Conservation (phyloP, 192 early-diverging fungal genomes). For the Endogone sp. region DNA sequence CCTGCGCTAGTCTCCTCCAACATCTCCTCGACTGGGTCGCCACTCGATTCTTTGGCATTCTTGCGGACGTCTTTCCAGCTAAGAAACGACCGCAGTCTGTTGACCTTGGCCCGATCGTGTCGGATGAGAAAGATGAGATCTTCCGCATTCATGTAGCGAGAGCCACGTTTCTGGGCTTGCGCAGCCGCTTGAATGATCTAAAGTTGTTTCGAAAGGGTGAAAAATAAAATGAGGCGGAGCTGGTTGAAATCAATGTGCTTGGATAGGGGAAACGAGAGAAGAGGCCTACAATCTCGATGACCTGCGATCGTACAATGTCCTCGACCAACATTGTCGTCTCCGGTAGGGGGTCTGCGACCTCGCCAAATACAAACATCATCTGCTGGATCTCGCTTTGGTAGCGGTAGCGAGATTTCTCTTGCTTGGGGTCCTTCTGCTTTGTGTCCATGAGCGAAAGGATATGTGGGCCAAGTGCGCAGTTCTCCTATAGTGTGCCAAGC, state of each 20-base stretch:
- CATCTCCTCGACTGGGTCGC: constrained; percentile 50
- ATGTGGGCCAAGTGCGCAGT: too few relatives aligned
- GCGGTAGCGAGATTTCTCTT: too few relatives aligned
- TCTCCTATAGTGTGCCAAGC: too few relatives aligned
- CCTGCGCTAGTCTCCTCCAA: constrained; percentile 51
- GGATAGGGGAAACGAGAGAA: not conserved
- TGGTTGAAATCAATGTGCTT: not conserved
- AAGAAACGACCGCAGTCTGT: constrained; percentile 85
- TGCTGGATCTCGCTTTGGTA: constrained; percentile 85
- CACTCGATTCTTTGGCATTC: constrained; percentile 74
- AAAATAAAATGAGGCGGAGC: not conserved
- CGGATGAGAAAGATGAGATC: constrained; percentile 97
- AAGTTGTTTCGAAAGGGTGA: not conserved
- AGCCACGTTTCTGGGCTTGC: constrained; percentile 75
- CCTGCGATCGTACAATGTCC: constrained; percentile 92
- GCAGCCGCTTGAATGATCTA: constrained; percentile 85
- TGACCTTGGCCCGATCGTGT: constrained; percentile 91
- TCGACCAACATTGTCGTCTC: constrained; percentile 92
- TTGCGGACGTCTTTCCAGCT: constrained; percentile 97
- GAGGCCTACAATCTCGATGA: constrained; percentile 80
- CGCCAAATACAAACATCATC: constrained; percentile 99
- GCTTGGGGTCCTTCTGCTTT: too few relatives aligned
- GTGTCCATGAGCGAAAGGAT: too few relatives aligned
- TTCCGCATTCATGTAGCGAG: constrained; percentile 77
- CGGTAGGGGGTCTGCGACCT: constrained; percentile 81